Evolutionary conservation across 257 asterid genomes (phyloP), one percentile per base, ranked within the genome.

Genomic region (Phtheirospermum japonicum): DNA sequence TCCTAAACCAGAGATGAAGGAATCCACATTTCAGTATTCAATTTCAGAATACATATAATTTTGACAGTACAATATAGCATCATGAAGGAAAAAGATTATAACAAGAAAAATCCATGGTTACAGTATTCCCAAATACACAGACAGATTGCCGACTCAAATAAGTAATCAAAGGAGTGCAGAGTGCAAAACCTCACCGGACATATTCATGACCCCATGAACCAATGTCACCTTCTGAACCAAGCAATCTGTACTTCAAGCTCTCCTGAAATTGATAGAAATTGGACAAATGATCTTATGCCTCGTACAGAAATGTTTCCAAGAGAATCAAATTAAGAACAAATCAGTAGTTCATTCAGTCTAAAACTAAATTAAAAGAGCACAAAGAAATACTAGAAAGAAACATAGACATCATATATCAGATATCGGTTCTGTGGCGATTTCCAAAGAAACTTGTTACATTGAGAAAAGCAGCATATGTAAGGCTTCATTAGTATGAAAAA

Each of bases 141-240:
- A 48, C 59, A 33, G 34, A 66, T 31, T 42, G 48, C 43, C 20
- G 14, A 42, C 70, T 58, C 2, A 39, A 52, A 67, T 31, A 32
- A 58, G 18, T 18, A 32, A 52, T 23, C 34, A 1, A 52, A 52
- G 34, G 18, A 0, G 64, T 7, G 17, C 4, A 40, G 39, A 55
- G 37, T 8, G 19, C 19, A 65, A 19, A 45, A 63, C 59, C 83
- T 77, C 71, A 92, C 99, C 99, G 80, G 59, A 87, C 96, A 75
- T 93, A 93, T 71, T 93, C 99, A 69, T 90, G 97, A 65, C 99
- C 99, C 99, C 97, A 89, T 9, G 96, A 93, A 65, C 97, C 97
- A 75, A 90, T 84, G 59, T 87, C 96, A 67, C 91, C 94, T 13
- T 82, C 92, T 36, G 97, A 82, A 64, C 99, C 99, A 64, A 83